Evolutionary conservation across 305 asterid species (phyloP).

Genomic region (Solanum hybrid): DNA sequence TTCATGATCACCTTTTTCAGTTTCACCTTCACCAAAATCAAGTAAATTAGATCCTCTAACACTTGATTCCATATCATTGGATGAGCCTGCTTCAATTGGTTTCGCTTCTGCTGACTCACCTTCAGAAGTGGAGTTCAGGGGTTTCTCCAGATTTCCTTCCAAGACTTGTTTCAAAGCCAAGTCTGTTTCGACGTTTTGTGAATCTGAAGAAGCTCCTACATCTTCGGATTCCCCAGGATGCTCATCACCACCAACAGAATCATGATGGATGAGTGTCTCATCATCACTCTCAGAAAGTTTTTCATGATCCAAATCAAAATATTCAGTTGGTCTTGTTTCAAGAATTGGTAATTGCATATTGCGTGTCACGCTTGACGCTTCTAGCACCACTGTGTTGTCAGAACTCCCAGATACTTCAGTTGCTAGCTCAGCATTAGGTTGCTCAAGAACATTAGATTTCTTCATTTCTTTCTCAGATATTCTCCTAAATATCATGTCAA

Average conservation of each 20-base stretch:
- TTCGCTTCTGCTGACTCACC: constrained; percentile 17
- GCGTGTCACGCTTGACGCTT: constrained; percentile 6
- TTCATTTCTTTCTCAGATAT: not conserved
- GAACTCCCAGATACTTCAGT: constrained; percentile 9
- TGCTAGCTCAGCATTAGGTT: constrained; percentile 16
- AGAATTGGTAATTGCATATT: constrained; percentile 4
- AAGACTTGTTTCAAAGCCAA: constrained; percentile 12
- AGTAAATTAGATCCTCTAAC: not conserved
- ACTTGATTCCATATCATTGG: constrained; percentile 16
- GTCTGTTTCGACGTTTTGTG: constrained; percentile 17
- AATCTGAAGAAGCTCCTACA: constrained; percentile 21
- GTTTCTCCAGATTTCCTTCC: constrained; percentile 19
- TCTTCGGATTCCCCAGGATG: constrained; percentile 17
- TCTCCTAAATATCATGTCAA: constrained; percentile 2
- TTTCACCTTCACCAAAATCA: not conserved
- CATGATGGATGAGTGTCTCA: constrained; percentile 8
- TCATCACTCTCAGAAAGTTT: constrained; percentile 15
- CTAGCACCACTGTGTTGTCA: not conserved
- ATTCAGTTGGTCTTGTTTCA: constrained; percentile 27
- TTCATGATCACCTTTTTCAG: not conserved
- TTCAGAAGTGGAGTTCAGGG: constrained; percentile 17
- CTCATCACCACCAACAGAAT: constrained; percentile 21
- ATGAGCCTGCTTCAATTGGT: constrained; percentile 15
- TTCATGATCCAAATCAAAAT: constrained; percentile 23
- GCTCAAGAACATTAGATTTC: constrained; percentile 8